Evolutionary conservation across 2,329 filamentous ascomycete species (phyloP), one percentile per base, ranked within the genome.

Genomic region (Aciculosporium take): DNA sequence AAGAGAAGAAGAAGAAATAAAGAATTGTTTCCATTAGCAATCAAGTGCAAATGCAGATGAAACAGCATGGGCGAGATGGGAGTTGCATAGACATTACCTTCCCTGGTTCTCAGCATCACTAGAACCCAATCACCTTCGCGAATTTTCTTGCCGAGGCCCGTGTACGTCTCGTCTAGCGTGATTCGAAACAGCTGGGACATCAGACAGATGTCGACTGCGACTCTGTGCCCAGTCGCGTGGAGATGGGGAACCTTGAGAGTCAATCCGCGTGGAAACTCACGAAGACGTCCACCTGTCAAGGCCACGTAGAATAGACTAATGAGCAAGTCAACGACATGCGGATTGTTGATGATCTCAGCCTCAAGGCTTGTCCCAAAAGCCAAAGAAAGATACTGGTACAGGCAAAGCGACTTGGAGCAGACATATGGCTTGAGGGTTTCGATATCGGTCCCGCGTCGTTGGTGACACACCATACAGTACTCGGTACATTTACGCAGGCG

Each of bases 331-430:
- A 94, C 83, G 1, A 94, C 85, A 42, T 79, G 76, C 2, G 86
- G 84, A 54, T 88, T 83, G 10, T 75, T 74, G 21, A 82, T 54
- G 18, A 95, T 82, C 53, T 94, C 86, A 54, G 88, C 78, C 56
- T 95, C 87, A 42, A 94, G 76, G 51, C 77, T 86, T 2, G 84
- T 82, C 0, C 87, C 88, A 52, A 94, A 80, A 0, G 85, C 86
- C n/a, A 93, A 67, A 13, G 74, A 70, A 69, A 94, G 83, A 61
- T 91, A 94, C 54, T 95, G 88, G 53, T 84, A 94, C 4, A 94
- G 65, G 53, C 88, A 95, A 3, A 95, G 67, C 1, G 71, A 66
- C 10, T 74, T 71, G 18, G 74, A 74, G 60, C 88, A 95, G 34
- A 94, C 85, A 46, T 82, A 85, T 2, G 83, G 83, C 49, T 84